Evolutionary conservation across 495 filamentous ascomycete species (phyloP).

Genomic region (Pyrenula massariospora): DNA sequence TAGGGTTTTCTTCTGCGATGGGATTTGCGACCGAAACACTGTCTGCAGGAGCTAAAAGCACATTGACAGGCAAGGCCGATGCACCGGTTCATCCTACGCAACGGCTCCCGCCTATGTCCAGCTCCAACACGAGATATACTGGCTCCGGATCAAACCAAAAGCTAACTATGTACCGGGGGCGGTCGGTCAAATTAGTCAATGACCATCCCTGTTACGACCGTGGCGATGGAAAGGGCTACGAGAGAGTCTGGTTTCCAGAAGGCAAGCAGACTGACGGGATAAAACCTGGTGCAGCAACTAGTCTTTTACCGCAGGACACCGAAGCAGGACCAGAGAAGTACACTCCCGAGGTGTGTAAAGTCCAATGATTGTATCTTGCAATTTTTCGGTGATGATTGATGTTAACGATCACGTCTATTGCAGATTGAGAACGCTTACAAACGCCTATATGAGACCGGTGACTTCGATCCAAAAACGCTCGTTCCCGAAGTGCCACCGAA

Average conservation of each 20-base stretch:
- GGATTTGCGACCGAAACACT: conserved; percentile 19
- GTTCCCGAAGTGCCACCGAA: conserved; percentile 64
- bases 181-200: conserved; percentile 39
- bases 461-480: conserved; percentile 42
- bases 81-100: conserved; percentile 21
- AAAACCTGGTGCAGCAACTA: conserved; percentile 5
- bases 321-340: conserved; percentile 26
- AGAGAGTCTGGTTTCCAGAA: conserved; percentile 57
- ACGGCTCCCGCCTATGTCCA: conserved; percentile 20
- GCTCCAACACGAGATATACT: conserved; percentile 26
- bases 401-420: not conserved
- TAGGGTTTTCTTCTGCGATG: conserved; percentile 2
- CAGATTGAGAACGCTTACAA: conserved; percentile 36
- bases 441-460: conserved; percentile 45
- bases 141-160: conserved; percentile 12
- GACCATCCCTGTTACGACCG: conserved; percentile 37
- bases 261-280: conserved; percentile 44
- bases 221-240: conserved; percentile 32
- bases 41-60: conserved; percentile 7
- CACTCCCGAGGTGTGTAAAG: conserved; percentile 27
- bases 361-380: too few relatives aligned
- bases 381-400: too few relatives aligned
- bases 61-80: conserved; percentile 8
- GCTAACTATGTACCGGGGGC: conserved; percentile 41
- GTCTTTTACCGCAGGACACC: conserved; percentile 18